Base-by-base conservation (phyloP, 345 rosid species). In the Salix arbutifolia region DNA sequence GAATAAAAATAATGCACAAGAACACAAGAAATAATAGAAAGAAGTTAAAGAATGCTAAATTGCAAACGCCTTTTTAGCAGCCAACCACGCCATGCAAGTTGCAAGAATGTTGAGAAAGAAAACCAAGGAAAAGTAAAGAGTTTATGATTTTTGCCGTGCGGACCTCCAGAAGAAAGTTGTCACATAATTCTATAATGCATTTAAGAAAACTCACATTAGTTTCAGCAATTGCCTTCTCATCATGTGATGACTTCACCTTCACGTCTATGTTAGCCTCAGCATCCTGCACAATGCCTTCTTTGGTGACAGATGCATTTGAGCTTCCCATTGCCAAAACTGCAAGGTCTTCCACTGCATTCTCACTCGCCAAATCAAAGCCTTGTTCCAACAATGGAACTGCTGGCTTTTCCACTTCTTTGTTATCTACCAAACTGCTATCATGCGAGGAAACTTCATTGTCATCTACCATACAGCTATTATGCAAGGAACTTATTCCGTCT, bases 201-300 rank as follows among this genome's bases (percentile, higher is more conserved):
- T 31, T 65, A 40, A 46, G 50, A 38, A 80, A 72, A 31, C 81
- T 74, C 52, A 88, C 94, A 86, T 78, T 62, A 42, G 17, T 68
- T 69, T 65, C 77, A 40, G 77, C 77, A 76, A 35, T 64, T 48
- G 76, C 56, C 74, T 72, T 73, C 52, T 81, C 84, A 78, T 21
- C 19, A 66, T 14, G 35, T n/a, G 77, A 70, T 23, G 30, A 74
- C 53, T 74, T 74, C 46, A 76, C 46, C 72, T 65, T 78, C 58
- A 77, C 75, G 53, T 79, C 83, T 65, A 28, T 69, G 31, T 69
- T 64, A 21, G 70, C 72, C 28, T 68, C 69, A 69, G 72, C 50
- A 67, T 74, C 85, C 66, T 10, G n/a, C 23, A 35, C 9, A 28
- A 50, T 38, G 46, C 67, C 78, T 69, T 56, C 82, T 58, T 62